Evolutionary conservation across 192 early-diverging fungal species (phyloP).

Genomic region (Phlyctochytrium planicorne): DNA sequence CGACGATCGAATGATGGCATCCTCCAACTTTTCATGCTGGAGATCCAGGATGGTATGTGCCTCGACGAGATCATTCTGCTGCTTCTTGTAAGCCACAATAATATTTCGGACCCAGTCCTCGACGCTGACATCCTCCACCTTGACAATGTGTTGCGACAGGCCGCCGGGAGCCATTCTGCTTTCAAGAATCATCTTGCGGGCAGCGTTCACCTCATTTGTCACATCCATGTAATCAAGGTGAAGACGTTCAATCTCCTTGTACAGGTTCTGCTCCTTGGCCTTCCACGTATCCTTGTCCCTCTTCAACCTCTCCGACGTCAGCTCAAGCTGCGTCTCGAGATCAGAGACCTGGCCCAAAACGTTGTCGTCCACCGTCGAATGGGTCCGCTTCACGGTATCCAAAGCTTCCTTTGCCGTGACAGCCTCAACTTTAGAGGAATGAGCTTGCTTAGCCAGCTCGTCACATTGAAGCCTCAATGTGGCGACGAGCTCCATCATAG

Average conservation of each 20-base stretch:
- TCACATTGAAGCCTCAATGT: not conserved
- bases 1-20: slow-evolving; percentile 9
- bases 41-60: slow-evolving; percentile 25
- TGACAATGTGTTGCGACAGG: not conserved
- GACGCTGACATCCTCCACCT: slow-evolving; percentile 26
- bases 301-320: not conserved
- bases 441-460: not conserved
- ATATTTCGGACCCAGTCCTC: slow-evolving; percentile 22
- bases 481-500: not conserved
- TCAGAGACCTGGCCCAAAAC: not conserved
- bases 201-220: not conserved
- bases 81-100: not conserved
- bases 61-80: slow-evolving; percentile 9
- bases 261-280: slow-evolving; percentile 19
- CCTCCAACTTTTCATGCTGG: slow-evolving; percentile 33
- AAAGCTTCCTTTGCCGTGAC: not conserved
- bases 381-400: not conserved
- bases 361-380: slow-evolving; percentile 3
- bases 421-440: not conserved
- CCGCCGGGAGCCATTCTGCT: not conserved
- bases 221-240: slow-evolving; percentile 7
- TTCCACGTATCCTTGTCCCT: slow-evolving; percentile 25
- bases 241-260: slow-evolving; percentile 19
- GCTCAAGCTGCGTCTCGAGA: not conserved
- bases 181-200: slow-evolving; percentile 10